Evolutionary conservation across 495 filamentous ascomycete genomes (phyloP).

Genomic region (Xylaria palmicola): DNA sequence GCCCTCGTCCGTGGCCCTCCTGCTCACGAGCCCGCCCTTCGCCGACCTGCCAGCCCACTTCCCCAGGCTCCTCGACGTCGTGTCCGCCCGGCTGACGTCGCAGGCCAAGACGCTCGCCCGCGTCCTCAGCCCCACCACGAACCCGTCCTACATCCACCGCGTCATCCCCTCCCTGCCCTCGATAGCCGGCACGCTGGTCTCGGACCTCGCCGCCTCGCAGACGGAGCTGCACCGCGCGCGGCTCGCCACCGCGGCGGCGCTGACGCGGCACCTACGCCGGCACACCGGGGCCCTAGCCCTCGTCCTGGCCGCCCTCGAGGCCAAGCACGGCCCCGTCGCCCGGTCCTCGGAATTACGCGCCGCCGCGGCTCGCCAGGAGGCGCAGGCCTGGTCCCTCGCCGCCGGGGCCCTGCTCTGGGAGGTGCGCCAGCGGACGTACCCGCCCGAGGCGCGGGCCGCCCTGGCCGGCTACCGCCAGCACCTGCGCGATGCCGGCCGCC

Average conservation of each 20-base stretch:
- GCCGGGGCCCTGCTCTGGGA: conserved; percentile 34
- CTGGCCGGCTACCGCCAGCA: conserved; percentile 56
- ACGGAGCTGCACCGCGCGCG: conserved; percentile 33
- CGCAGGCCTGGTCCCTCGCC: conserved; percentile 45
- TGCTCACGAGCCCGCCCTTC: conserved; percentile 44
- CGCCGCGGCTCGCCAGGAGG: conserved; percentile 50
- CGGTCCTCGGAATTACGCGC: conserved; percentile 62
- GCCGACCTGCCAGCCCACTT: conserved; percentile 39
- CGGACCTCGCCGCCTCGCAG: conserved; percentile 22
- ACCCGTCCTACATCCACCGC: conserved; percentile 53
- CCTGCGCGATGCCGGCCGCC: conserved; percentile 49
- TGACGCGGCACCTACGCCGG: conserved; percentile 28
- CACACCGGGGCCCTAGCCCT: conserved; percentile 32
- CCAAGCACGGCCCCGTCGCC: conserved; percentile 65
- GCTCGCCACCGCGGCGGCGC: conserved; percentile 27
- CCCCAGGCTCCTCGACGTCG: conserved; percentile 36
- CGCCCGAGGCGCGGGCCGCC: conserved; percentile 55
- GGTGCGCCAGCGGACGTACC: conserved; percentile 48
- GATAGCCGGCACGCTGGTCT: conserved; percentile 26
- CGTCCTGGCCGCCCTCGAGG: conserved; percentile 39
- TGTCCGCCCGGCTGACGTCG: conserved; percentile 41
- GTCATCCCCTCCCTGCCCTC: conserved; percentile 40
- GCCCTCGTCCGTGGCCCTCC: conserved; percentile 25
- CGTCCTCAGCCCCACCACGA: conserved; percentile 47
- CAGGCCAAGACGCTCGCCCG: conserved; percentile 44